Evolutionary conservation across 192 early-diverging fungal species (phyloP).

Genomic region (Coemansia sp.): DNA sequence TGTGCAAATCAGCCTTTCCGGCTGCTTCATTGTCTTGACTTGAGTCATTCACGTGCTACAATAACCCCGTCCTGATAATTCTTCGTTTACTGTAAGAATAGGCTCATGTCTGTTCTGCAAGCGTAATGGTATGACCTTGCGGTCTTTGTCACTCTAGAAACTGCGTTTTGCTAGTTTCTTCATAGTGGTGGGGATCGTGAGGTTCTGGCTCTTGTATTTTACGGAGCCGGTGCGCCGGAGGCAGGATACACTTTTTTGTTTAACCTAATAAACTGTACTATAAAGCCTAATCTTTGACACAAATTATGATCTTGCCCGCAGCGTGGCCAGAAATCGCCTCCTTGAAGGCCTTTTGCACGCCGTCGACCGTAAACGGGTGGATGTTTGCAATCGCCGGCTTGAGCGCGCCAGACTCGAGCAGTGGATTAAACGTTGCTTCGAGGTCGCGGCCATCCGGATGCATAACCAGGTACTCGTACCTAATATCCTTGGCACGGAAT

Average conservation of each 20-base stretch:
- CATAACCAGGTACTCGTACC: constrained; percentile 25
- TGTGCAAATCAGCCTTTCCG: constrained; percentile 38
- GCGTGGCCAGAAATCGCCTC: constrained; percentile 49
- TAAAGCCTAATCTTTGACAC: constrained; percentile 31
- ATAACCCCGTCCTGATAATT: constrained; percentile 11
- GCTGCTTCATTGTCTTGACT: constrained; percentile 52
- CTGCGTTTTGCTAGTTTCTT: background rate
- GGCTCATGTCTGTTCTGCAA: too few species aligned
- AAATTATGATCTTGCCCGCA: constrained; percentile 54
- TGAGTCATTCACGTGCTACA: constrained; percentile 57
- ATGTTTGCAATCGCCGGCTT: constrained; percentile 44
- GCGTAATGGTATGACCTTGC: background rate
- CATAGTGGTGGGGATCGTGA: background rate
- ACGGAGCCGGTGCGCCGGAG: constrained; percentile 7
- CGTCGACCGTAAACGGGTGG: constrained; percentile 44
- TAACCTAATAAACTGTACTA: too few species aligned
- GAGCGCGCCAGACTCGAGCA: constrained; percentile 34
- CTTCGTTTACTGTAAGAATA: constrained; percentile 3
- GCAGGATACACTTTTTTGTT: background rate
- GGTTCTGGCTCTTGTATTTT: background rate
- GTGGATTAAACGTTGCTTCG: constrained; percentile 42
- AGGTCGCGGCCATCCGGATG: constrained; percentile 34
- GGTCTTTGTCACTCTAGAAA: background rate
- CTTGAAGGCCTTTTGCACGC: constrained; percentile 40
- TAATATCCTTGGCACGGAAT: constrained; percentile 23